Evolutionary conservation across 2,329 filamentous ascomycete genomes (phyloP).

Genomic region (Fusarium sp.): DNA sequence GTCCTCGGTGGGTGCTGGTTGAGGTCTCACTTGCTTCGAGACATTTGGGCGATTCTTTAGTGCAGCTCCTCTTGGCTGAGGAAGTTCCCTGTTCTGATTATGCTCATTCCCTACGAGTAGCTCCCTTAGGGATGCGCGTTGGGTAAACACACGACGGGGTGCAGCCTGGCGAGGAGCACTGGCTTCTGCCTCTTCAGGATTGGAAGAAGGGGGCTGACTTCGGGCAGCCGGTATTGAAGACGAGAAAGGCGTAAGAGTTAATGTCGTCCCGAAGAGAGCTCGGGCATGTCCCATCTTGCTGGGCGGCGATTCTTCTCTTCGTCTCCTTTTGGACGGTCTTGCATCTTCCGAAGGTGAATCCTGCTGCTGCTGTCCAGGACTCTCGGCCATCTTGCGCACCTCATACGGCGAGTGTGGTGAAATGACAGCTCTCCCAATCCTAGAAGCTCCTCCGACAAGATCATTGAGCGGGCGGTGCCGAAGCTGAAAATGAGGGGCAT

Average conservation of each 20-base stretch:
- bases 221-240: conserved; percentile 30
- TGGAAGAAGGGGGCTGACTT: conserved; percentile 17
- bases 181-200: not conserved
- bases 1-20: not conserved
- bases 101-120: conserved; percentile 34
- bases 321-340: conserved; percentile 49
- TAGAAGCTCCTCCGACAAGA: conserved; percentile 50
- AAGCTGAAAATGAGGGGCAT: conserved; percentile 53
- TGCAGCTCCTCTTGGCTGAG: not conserved
- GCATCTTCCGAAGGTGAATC: conserved; percentile 33
- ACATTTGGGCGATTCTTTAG: not conserved
- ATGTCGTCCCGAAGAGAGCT: conserved; percentile 53
- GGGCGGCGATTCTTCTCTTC: conserved; percentile 50
- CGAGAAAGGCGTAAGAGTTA: conserved; percentile 50
- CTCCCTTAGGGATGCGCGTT: conserved; percentile 33
- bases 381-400: conserved; percentile 44
- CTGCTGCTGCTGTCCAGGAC: conserved; percentile 24
- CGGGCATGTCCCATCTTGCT: conserved; percentile 53
- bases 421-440: conserved; percentile 53
- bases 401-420: conserved; percentile 54
- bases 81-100: not conserved
- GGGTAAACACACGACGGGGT: conserved; percentile 29
- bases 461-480: conserved; percentile 61
- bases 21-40: not conserved
- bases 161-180: not conserved